These are phyloP conservation scores for Sporopachydermia quercuum DNA, from an alignment of 805 yeast species.

Conservation along the genomic window DNA sequence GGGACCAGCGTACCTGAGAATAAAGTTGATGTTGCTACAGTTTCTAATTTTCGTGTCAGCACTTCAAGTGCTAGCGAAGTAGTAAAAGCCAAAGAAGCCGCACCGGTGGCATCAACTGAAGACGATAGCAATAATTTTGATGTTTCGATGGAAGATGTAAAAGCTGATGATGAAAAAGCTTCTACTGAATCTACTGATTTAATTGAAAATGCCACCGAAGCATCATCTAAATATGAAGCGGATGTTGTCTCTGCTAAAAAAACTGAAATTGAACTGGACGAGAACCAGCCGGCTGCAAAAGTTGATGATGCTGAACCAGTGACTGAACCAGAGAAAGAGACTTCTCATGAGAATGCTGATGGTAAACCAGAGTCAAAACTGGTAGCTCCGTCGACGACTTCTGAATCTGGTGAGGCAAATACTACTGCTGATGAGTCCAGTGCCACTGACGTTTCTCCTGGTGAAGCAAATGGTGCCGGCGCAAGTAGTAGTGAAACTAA, in stretches of 20 bases:
- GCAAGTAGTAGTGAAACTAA: too few species aligned
- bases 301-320: conserved; percentile 8
- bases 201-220: conserved; percentile 7
- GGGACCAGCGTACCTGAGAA: too few species aligned
- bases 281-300: conserved; percentile 4
- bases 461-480: too few species aligned
- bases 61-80: not conserved
- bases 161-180: conserved; percentile 12
- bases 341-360: conserved; percentile 1
- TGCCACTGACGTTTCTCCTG: too few species aligned
- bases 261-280: conserved; percentile 4
- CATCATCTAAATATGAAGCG: conserved; percentile 8
- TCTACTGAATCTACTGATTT: conserved; percentile 3
- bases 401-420: too few species aligned
- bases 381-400: too few species aligned
- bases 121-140: conserved; percentile 13
- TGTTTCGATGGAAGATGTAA: conserved; percentile 8
- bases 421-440: too few species aligned
- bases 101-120: too few species aligned
- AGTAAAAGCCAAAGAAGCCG: conserved; percentile 3
- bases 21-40: too few species aligned
- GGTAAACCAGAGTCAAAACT: too few species aligned
- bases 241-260: too few species aligned
- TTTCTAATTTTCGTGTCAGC: not conserved
- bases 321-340: not conserved